Evolutionary conservation across 2,329 filamentous ascomycete genomes (phyloP).

Genomic region (Epichloe aotearoae): DNA sequence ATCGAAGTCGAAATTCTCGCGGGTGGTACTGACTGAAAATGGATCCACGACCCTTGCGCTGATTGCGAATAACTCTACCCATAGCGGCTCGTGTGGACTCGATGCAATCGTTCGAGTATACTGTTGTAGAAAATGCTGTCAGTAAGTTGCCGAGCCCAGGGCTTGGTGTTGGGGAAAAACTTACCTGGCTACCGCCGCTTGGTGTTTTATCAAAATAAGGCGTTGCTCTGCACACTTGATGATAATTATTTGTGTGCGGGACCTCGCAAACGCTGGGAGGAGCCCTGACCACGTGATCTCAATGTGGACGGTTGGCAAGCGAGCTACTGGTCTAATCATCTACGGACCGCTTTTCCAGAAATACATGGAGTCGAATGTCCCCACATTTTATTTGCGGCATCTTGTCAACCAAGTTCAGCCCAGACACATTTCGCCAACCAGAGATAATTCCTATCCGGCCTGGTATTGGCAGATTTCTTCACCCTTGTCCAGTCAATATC

Average conservation of each 20-base stretch:
- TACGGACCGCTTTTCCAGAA: background rate
- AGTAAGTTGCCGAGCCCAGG: conserved; percentile 8
- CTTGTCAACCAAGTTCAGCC: background rate
- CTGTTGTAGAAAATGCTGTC: conserved; percentile 9
- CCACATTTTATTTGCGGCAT: background rate
- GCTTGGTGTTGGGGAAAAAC: conserved; percentile 12
- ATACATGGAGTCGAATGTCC: background rate
- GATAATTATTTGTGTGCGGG: conserved; percentile 27
- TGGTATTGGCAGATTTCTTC: background rate
- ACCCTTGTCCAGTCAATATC: background rate
- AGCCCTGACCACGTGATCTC: conserved; percentile 25
- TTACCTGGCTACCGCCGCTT: conserved; percentile 29
- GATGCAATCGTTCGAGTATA: conserved; percentile 21
- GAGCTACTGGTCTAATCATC: conserved; percentile 3
- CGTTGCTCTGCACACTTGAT: conserved; percentile 11
- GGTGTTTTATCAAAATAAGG: conserved; percentile 24
- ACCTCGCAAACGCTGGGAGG: conserved; percentile 13
- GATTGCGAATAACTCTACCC: conserved; percentile 53
- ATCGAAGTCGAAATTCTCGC: conserved; percentile 9
- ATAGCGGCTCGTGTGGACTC: conserved; percentile 28
- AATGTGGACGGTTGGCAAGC: conserved; percentile 1
- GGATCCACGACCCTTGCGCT: conserved; percentile 47
- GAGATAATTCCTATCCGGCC: background rate
- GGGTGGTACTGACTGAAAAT: conserved; percentile 39
- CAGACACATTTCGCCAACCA: background rate